Evolutionary conservation across 2,329 filamentous ascomycete species (phyloP).

Genomic region (Fusarium nygamai): DNA sequence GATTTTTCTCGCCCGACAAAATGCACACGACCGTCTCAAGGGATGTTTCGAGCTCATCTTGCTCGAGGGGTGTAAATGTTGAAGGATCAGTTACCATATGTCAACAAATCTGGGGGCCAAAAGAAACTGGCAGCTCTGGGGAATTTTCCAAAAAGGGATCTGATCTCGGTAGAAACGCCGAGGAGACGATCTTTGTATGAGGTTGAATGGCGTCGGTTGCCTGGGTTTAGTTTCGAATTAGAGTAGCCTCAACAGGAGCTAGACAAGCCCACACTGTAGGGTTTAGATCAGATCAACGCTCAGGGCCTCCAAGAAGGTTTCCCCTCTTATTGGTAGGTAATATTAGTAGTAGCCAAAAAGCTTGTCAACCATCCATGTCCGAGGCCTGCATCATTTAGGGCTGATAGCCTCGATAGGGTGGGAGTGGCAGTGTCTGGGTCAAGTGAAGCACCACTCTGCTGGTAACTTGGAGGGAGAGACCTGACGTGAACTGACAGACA

Average conservation of each 20-base stretch:
- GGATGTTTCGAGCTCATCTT: constrained; percentile 48
- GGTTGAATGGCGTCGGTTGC: constrained; percentile 25
- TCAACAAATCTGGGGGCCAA: not conserved
- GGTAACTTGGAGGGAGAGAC: constrained; percentile 25
- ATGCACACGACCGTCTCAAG: constrained; percentile 49
- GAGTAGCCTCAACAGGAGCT: constrained; percentile 24
- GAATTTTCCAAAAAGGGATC: not conserved
- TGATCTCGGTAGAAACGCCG: constrained; percentile 2
- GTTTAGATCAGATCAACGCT: constrained; percentile 7
- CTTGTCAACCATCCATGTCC: constrained; percentile 22
- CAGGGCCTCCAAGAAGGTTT: constrained; percentile 1
- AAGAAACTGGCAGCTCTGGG: not conserved
- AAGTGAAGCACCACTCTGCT: constrained; percentile 25
- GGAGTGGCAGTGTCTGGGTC: constrained; percentile 26
- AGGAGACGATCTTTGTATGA: constrained; percentile 26
- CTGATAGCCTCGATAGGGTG: constrained; percentile 29
- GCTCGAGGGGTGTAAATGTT: not conserved
- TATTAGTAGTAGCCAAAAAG: constrained; percentile 30
- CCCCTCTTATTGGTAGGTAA: constrained; percentile 31
- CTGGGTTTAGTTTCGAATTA: constrained; percentile 23
- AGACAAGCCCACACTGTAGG: constrained; percentile 37
- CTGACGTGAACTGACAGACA: not conserved
- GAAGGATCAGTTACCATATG: constrained; percentile 11
- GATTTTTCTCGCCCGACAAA: constrained; percentile 52
- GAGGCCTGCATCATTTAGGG: constrained; percentile 36